Conservation (phyloP, 192 early-diverging fungal genomes). For the Gonapodya sp. region DNA sequence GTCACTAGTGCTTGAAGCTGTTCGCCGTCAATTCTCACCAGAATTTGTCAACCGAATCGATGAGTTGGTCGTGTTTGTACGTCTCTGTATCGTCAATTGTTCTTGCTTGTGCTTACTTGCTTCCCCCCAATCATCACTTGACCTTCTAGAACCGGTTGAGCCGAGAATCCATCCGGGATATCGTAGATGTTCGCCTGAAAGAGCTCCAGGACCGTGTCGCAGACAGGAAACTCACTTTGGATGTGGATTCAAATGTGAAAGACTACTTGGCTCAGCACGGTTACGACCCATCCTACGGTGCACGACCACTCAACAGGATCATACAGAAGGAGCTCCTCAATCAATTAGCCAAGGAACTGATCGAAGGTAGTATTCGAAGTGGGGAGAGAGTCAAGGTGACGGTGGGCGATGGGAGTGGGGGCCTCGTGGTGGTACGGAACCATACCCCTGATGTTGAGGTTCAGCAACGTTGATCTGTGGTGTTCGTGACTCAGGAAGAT, state of each 20-base stretch:
- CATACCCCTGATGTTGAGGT: not conserved
- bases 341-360: slow-evolving; percentile 42
- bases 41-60: slow-evolving; percentile 76
- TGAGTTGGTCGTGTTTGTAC: slow-evolving; percentile 41
- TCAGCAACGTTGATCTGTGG: not conserved
- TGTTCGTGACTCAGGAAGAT: no score
- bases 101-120: not conserved
- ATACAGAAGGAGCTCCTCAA: slow-evolving; percentile 51
- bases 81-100: not conserved
- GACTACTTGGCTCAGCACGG: slow-evolving; percentile 54
- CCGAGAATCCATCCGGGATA: slow-evolving; percentile 53
- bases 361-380: slow-evolving; percentile 51
- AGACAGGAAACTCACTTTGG: slow-evolving; percentile 44
- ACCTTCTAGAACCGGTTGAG: slow-evolving; percentile 62
- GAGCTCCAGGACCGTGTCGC: slow-evolving; percentile 43
- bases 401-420: slow-evolving; percentile 12
- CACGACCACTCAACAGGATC: slow-evolving; percentile 56
- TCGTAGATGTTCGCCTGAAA: slow-evolving; percentile 62
- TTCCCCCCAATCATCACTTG: not conserved
- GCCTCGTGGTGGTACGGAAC: not conserved
- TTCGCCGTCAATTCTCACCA: slow-evolving; percentile 64
- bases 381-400: slow-evolving; percentile 38
- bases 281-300: slow-evolving; percentile 61
- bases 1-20: slow-evolving; percentile 52
- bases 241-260: slow-evolving; percentile 41